These are phyloP conservation scores for Pythium diclinum DNA, from an alignment of 352 stramenopile genomes.

Conservation along the genomic window DNA sequence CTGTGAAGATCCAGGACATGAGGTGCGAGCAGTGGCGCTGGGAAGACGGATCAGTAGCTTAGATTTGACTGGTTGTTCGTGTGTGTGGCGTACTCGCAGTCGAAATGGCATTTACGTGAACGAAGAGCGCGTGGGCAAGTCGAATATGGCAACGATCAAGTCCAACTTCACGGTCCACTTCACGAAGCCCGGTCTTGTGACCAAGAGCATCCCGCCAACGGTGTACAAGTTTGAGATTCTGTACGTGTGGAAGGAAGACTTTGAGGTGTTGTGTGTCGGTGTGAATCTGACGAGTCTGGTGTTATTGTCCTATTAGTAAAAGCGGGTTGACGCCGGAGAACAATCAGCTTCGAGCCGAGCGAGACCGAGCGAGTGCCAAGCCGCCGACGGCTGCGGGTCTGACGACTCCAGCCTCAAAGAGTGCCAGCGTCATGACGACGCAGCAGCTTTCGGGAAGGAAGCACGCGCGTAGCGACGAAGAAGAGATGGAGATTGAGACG, in stretches of 20 bases:
- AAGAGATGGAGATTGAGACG: constrained; percentile 21
- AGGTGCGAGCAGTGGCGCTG: constrained; percentile 35
- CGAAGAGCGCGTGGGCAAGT: constrained; percentile 48
- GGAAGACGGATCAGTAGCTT: not conserved
- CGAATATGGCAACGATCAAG: constrained; percentile 28
- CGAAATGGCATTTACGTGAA: constrained; percentile 76
- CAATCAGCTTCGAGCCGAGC: constrained; percentile 5
- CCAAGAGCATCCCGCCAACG: constrained; percentile 36
- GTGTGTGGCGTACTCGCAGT: constrained; percentile 24
- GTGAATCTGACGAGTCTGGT: not conserved
- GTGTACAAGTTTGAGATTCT: constrained; percentile 72
- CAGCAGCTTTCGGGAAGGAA: constrained; percentile 10
- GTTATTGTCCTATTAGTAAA: constrained; percentile 1
- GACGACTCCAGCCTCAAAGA: not conserved
- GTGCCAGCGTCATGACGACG: not conserved
- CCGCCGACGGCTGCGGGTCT: not conserved
- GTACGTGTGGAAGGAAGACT: constrained; percentile 26
- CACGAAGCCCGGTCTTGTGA: constrained; percentile 49
- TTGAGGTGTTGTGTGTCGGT: not conserved
- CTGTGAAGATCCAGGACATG: constrained; percentile 47
- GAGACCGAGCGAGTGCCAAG: constrained; percentile 5
- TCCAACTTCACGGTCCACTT: constrained; percentile 66
- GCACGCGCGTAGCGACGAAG: constrained; percentile 5
- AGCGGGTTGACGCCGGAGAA: constrained; percentile 24
- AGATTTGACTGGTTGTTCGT: not conserved